Evolutionary conservation across 1,284 basidiomycete genomes (phyloP).

Genomic region (Puccinia coronata): DNA sequence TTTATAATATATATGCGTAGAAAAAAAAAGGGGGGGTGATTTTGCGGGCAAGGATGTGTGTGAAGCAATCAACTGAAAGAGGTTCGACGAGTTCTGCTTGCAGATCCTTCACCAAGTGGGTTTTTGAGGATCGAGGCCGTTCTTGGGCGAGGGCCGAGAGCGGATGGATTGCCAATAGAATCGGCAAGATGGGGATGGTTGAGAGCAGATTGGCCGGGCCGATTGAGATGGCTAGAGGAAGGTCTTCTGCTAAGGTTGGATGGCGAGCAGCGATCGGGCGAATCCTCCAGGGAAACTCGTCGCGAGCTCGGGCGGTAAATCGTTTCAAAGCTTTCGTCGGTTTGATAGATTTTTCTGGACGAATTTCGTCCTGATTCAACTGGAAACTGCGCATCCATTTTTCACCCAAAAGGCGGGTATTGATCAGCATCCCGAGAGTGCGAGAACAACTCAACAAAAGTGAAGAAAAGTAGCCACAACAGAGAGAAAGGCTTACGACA

Average conservation of each 20-base stretch:
- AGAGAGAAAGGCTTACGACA: background rate
- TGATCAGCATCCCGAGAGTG: background rate
- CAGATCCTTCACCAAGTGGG: background rate
- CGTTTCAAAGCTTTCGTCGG: conserved; percentile 3
- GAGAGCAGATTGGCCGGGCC: background rate
- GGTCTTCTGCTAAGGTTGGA: background rate
- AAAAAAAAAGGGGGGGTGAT: background rate
- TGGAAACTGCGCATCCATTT: background rate
- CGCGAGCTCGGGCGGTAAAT: conserved; percentile 8
- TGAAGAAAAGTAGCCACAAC: background rate
- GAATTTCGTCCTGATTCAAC: conserved; percentile 2
- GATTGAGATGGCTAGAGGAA: background rate
- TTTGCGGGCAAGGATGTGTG: background rate
- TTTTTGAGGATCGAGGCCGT: conserved; percentile 13
- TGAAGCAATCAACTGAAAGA: background rate
- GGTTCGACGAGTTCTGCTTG: background rate
- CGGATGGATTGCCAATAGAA: background rate
- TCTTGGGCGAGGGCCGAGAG: background rate
- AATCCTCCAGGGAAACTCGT: background rate
- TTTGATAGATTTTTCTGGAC: conserved; percentile 6
- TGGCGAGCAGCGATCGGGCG: background rate
- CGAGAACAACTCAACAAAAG: background rate
- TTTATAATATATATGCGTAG: background rate
- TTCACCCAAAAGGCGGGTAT: background rate
- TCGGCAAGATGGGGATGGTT: background rate